These are phyloP conservation scores for Calonectria ilicicola DNA, from an alignment of 2,329 filamentous ascomycete genomes.

Conservation along the genomic window DNA sequence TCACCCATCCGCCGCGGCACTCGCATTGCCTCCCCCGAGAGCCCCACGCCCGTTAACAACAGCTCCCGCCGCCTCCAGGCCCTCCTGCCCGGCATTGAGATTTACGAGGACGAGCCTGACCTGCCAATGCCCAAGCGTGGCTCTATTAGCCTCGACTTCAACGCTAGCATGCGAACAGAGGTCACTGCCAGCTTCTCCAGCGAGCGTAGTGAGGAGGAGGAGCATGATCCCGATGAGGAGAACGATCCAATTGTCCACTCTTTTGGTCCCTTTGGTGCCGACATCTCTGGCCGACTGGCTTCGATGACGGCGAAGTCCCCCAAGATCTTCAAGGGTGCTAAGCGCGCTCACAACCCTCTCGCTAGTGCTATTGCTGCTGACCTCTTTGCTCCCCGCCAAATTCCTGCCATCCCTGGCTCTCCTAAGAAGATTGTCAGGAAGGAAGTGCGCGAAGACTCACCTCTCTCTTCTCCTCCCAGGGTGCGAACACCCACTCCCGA, in stretches of 20 bases:
- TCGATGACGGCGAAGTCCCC: constrained; percentile 81
- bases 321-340: constrained; percentile 50
- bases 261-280: constrained; percentile 89
- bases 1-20: constrained; percentile 68
- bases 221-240: constrained; percentile 88
- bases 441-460: constrained; percentile 33
- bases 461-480: constrained; percentile 42
- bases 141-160: constrained; percentile 37
- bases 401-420: constrained; percentile 37
- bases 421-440: constrained; percentile 34
- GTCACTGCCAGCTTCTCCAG: constrained; percentile 67
- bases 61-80: constrained; percentile 60
- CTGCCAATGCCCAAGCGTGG: constrained; percentile 50
- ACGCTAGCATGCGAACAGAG: constrained; percentile 63
- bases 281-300: constrained; percentile 84
- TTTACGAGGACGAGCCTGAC: constrained; percentile 76
- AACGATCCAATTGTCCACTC: constrained; percentile 94
- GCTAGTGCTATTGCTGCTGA: constrained; percentile 37
- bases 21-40: constrained; percentile 80
- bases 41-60: constrained; percentile 65
- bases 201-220: constrained; percentile 71
- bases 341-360: constrained; percentile 36
- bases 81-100: constrained; percentile 73
- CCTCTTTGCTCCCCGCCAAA: constrained; percentile 37
- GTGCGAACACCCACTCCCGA: constrained; percentile 36